These are phyloP conservation scores for Phytophthora cajani DNA, from an alignment of 352 stramenopile genomes.

Conservation along the genomic window DNA sequence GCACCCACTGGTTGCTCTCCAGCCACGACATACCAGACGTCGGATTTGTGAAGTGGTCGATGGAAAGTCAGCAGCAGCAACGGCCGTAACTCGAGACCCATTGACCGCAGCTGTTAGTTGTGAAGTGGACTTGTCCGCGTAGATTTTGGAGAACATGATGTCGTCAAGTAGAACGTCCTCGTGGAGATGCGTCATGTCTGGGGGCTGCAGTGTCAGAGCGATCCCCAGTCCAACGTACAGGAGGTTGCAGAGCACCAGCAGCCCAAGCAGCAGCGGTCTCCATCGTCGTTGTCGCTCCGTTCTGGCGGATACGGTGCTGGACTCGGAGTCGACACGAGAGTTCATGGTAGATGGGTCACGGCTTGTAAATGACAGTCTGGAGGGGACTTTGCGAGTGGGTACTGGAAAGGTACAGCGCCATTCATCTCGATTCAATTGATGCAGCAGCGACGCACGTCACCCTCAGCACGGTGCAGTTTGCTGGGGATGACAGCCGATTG, in stretches of 20 bases:
- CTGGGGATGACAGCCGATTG: background rate
- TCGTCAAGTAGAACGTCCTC: conserved; percentile 7
- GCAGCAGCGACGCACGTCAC: background rate
- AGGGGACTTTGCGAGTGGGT: background rate
- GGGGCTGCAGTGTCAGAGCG: background rate
- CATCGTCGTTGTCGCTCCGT: background rate
- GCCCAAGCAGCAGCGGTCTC: conserved; percentile 1
- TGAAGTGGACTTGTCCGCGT: background rate
- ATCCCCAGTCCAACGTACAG: conserved; percentile 9
- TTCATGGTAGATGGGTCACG: background rate
- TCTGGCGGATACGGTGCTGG: background rate
- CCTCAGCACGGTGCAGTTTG: background rate
- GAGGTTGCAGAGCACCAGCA: conserved; percentile 4
- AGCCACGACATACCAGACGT: conserved; percentile 59
- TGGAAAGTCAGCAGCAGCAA: background rate
- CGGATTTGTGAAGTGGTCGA: background rate
- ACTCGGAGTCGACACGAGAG: background rate
- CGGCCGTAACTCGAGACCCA: background rate
- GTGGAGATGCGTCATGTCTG: background rate
- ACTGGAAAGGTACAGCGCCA: background rate
- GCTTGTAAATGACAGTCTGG: background rate
- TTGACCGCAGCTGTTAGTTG: background rate
- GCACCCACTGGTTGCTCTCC: conserved; percentile 57
- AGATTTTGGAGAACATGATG: background rate
- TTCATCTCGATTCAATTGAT: background rate